A percentile compares a stretch with the other conserved stretches of the same genome.
Evolutionary conservation across 345 rosid genomes (phyloP).

Genomic region (Hibiscus syriacus): DNA sequence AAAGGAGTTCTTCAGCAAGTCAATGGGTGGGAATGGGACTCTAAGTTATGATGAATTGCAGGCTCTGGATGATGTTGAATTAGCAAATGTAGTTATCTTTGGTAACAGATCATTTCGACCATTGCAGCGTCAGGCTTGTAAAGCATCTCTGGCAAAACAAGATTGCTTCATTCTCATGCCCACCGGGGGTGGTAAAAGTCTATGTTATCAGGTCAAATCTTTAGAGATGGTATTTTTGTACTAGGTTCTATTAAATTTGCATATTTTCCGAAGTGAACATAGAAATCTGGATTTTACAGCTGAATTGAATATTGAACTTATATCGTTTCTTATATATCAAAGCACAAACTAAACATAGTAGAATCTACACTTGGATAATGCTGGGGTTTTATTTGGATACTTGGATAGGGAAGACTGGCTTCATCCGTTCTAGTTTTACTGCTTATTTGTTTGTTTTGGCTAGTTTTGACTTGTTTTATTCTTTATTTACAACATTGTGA

Average conservation of each 20-base stretch:
- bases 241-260: background rate
- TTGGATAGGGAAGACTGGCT: background rate
- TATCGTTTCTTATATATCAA: background rate
- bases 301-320: background rate
- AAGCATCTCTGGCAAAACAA: conserved; percentile 52
- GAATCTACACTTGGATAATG: background rate
- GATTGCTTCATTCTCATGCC: conserved; percentile 92
- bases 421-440: background rate
- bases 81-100: conserved; percentile 82
- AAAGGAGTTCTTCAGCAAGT: conserved; percentile 15
- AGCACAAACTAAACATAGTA: background rate
- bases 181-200: conserved; percentile 89
- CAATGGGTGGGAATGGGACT: conserved; percentile 24
- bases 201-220: conserved; percentile 71
- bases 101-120: conserved; percentile 62
- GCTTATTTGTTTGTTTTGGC: background rate
- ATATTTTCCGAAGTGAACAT: background rate
- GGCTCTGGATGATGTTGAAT: conserved; percentile 73
- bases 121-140: conserved; percentile 78
- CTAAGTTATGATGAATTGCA: conserved; percentile 61
- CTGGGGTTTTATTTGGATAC: background rate
- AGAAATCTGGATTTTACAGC: background rate
- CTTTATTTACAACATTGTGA: background rate
- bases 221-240: conserved; percentile 5
- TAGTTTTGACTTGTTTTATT: background rate